Base-by-base conservation (phyloP, 73 alveolate genomes). In the Symbiodinium natans region DNA sequence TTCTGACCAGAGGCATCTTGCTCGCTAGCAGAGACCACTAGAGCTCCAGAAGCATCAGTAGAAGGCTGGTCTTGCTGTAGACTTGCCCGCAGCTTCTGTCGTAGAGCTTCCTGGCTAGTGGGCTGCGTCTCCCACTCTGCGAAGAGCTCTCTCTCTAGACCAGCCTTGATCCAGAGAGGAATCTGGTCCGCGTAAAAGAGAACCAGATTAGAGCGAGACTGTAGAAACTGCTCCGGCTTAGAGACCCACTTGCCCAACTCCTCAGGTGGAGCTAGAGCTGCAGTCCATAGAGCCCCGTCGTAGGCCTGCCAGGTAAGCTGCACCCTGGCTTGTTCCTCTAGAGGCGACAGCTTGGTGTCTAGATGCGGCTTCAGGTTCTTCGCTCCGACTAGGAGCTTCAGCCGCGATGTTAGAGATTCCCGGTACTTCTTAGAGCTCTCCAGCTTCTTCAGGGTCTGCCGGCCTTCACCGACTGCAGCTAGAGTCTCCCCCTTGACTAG, bases 291-390 rank as follows among this genome's bases (percentile, higher is more conserved):
- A 31, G 31, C 46, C 36, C 40, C 52, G 33, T 77, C 86, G 8
- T 19, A 19, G 31, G 52, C 86, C 86, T 77, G 86, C 42, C 42
- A 77, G 15, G 86, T 77, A 27, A 31, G 86, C 86, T 77, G 86
- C 7, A 48, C 86, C 27, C 86, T n/a, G 48, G 40, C 40, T 48
- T 33, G 8, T 29, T 77, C 86, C 31, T 77, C 86, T 9, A 19
- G 48, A 11, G 23, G 86, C n/a, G 52, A 33, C 23, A 77, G 41
- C 8, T 77, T 31, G 23, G 86, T 41, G 17, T 27, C 36, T 29
- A 31, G 86, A 25, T 77, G 52, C n/a, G 36, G 23, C 52, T 9
- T 9, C 41, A 6, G 10, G 31, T 10, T 31, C 31, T 77, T 77
- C 29, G 86, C 54, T 10, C 52, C 42, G 15, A 29, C 15, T 31